Evolutionary conservation across 768 basidiomycete species (phyloP).

Genomic region (Cyclocybe cylindracea): DNA sequence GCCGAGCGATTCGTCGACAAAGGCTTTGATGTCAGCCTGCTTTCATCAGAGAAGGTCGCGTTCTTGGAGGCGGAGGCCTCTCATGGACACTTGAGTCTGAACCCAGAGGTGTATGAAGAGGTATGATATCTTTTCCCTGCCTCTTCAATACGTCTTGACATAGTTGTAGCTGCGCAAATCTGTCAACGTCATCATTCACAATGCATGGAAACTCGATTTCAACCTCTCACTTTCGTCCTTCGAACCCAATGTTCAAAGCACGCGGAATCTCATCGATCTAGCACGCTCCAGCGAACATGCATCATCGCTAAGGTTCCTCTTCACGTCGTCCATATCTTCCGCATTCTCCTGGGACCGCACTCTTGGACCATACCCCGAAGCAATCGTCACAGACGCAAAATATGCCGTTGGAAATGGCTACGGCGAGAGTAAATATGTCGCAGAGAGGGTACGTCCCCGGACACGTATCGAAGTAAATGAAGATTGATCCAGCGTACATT

Average conservation of each 20-base stretch:
- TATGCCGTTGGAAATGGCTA: slow-evolving; percentile 30
- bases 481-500: neutral
- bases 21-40: slow-evolving; percentile 26
- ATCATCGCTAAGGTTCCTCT: slow-evolving; percentile 35
- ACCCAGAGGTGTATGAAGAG: slow-evolving; percentile 24
- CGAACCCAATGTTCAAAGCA: slow-evolving; percentile 40
- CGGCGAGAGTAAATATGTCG: slow-evolving; percentile 34
- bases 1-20: slow-evolving; percentile 29
- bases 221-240: slow-evolving; percentile 44
- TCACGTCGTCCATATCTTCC: slow-evolving; percentile 34
- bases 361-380: slow-evolving; percentile 33
- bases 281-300: slow-evolving; percentile 27
- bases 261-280: slow-evolving; percentile 41
- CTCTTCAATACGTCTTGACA: neutral
- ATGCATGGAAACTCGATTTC: slow-evolving; percentile 51
- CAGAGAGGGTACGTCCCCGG: slow-evolving; percentile 34
- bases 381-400: slow-evolving; percentile 23
- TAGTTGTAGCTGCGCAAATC: slow-evolving; percentile 23
- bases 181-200: slow-evolving; percentile 41
- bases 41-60: slow-evolving; percentile 31
- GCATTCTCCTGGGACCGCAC: slow-evolving; percentile 29
- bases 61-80: slow-evolving; percentile 38
- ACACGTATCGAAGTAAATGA: too few species aligned
- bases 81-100: slow-evolving; percentile 27
- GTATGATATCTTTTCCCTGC: slow-evolving; percentile 15